A percentile compares a stretch with the other conserved stretches of the same genome.
phyloP scores from a whole-genome alignment of 1,139 yeast genomes.

The Petasospora rhodanensis region DNA sequence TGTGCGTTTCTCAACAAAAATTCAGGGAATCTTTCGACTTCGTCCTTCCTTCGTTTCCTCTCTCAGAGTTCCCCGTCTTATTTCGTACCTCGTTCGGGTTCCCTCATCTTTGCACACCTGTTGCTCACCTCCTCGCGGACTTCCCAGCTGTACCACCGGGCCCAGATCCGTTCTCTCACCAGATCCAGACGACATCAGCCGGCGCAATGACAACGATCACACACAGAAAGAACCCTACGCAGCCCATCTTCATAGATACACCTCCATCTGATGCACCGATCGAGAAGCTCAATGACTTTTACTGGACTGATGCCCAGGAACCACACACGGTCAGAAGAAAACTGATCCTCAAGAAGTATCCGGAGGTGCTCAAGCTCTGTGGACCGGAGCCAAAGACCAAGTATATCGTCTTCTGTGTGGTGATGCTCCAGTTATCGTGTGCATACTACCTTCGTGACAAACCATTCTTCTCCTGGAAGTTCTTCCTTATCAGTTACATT shows the following conservation, averaged over 20 bases:
- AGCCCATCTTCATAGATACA: slow-evolving; percentile 19
- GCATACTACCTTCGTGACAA: slow-evolving; percentile 61
- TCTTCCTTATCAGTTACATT: slow-evolving; percentile 61
- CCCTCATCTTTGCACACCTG: too few relatives aligned
- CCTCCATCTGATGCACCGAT: slow-evolving; percentile 27
- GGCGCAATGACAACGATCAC: slow-evolving; percentile 27
- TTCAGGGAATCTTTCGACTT: too few relatives aligned
- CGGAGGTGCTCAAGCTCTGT: slow-evolving; percentile 72
- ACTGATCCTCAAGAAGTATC: slow-evolving; percentile 67
- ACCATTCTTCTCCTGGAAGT: slow-evolving; percentile 48
- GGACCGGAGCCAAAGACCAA: slow-evolving; percentile 88
- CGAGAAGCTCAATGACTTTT: slow-evolving; percentile 47
- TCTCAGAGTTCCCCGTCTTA: too few relatives aligned
- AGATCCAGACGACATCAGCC: too few relatives aligned
- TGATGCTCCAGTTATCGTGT: slow-evolving; percentile 53
- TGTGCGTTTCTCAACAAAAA: too few relatives aligned
- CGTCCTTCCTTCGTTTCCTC: too few relatives aligned
- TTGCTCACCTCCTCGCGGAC: too few relatives aligned
- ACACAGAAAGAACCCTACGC: slow-evolving; percentile 26
- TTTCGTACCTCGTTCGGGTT: too few relatives aligned
- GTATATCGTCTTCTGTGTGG: slow-evolving; percentile 64
- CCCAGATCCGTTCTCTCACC: slow-evolving; percentile 3
- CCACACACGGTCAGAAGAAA: slow-evolving; percentile 78
- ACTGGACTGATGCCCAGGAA: slow-evolving; percentile 79
- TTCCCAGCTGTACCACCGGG: too few relatives aligned